These are phyloP conservation scores for Phytophthora meadii DNA, from an alignment of 352 stramenopile genomes.

Conservation along the genomic window DNA sequence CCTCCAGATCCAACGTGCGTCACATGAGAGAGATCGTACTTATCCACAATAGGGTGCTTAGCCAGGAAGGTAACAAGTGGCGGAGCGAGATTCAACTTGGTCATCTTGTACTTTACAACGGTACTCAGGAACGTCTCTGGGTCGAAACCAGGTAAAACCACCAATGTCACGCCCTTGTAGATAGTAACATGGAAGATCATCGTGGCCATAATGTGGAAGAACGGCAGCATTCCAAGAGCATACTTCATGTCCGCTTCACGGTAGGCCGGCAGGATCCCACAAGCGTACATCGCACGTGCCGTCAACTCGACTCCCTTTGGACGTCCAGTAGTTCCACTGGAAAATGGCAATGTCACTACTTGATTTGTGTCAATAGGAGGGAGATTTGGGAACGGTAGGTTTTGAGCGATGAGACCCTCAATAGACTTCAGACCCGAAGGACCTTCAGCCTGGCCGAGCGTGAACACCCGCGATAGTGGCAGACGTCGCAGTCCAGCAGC, in stretches of 20 bases:
- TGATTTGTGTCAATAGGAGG: constrained; percentile 37
- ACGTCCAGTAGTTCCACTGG: constrained; percentile 91
- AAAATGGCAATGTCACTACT: constrained; percentile 85
- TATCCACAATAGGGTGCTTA: constrained; percentile 87
- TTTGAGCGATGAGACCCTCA: constrained; percentile 33
- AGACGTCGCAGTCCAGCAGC: constrained; percentile 33
- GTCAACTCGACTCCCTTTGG: constrained; percentile 93
- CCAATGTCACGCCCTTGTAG: constrained; percentile 79
- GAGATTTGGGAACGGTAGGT: constrained; percentile 34
- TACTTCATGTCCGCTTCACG: constrained; percentile 51
- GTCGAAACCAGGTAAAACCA: constrained; percentile 93
- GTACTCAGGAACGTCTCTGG: constrained; percentile 85
- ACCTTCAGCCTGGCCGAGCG: constrained; percentile 29
- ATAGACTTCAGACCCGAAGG: constrained; percentile 25
- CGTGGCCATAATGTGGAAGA: constrained; percentile 96
- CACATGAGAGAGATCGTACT: constrained; percentile 88
- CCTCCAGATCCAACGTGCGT: constrained; percentile 77
- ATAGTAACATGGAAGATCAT: constrained; percentile 86
- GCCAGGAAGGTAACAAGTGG: constrained; percentile 81
- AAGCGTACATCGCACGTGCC: constrained; percentile 82
- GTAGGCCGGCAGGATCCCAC: constrained; percentile 66
- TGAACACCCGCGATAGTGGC: constrained; percentile 28
- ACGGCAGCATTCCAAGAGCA: constrained; percentile 83
- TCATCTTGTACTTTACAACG: constrained; percentile 67
- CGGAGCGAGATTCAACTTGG: constrained; percentile 68